A percentile compares a stretch with the other conserved stretches of the same genome.
These are phyloP conservation scores for Citrus mangshanensis DNA, from an alignment of 345 rosid genomes.

Conservation along the genomic window DNA sequence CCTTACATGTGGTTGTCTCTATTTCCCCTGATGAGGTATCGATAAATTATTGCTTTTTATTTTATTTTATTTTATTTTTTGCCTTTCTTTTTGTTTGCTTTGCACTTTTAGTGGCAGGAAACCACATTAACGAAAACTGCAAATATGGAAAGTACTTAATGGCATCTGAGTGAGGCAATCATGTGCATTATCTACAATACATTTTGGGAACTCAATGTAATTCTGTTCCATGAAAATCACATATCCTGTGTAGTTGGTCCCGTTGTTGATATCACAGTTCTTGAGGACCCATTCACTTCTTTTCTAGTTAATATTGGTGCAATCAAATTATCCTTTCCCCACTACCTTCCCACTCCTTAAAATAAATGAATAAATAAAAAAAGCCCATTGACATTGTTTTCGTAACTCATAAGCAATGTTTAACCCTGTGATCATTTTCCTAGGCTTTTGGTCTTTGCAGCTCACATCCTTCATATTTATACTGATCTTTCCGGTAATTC, in stretches of 20 bases:
- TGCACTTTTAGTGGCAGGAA: background rate
- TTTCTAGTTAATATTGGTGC: background rate
- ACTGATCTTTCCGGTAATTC: background rate
- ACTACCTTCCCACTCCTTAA: background rate
- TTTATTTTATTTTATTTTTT: background rate
- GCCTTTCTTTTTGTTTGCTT: background rate
- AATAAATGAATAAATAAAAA: background rate
- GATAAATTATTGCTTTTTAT: background rate
- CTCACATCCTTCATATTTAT: too few relatives aligned
- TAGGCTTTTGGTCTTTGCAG: background rate
- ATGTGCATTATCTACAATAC: background rate
- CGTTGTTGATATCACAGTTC: background rate
- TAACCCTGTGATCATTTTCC: background rate
- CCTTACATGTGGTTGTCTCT: background rate
- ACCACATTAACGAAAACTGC: background rate
- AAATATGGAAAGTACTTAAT: background rate
- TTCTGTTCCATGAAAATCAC: background rate
- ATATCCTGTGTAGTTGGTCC: background rate
- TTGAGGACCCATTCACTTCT: background rate
- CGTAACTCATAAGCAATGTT: background rate
- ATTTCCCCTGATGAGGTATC: background rate
- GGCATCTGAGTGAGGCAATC: background rate
- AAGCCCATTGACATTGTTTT: background rate
- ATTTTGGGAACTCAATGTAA: background rate
- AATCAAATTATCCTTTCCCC: background rate